Evolutionary conservation across 2,329 filamentous ascomycete genomes (phyloP), one percentile per base, ranked within the genome.

Genomic region (Aspergillus pseudotamarii): DNA sequence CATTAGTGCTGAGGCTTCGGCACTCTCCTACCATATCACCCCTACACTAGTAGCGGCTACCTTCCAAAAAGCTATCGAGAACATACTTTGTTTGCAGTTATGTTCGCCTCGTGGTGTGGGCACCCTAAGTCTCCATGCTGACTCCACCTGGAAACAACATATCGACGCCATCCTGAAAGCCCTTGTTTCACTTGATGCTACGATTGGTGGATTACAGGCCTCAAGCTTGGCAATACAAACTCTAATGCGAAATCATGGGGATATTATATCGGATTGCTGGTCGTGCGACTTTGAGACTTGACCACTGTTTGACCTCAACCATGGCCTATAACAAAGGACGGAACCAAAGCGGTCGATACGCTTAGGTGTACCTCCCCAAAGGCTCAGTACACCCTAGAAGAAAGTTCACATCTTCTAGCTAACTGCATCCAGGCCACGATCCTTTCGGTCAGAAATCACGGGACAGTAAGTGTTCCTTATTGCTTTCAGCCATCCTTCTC

Each of bases 201-300:
- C 71, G 0, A 60, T 72, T 36, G 69, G 70, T 14, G 70, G 71
- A 34, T 69, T 68, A 16, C 66, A 69, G 21, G 65, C 62, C 4
- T 58, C 58, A 8, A 55, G 46, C 2, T n/a, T 59, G 10, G 62
- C 63, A 3, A 50, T 70, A 12, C 46, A 50, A 41, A 48, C 14
- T 3, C 36, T 71, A 26, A 65, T 71, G 64, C 54, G 32, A 3
- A 55, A 56, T 23, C 58, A 70, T 57, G 69, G 68, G 4, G 67
- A 71, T 38, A 62, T 68, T 38, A 41, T 69, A 36, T 71, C 67
- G 4, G 70, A 72, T 30, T 71, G 66, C 38, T 71, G 69, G 70
- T 64, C 61, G 26, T 67, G 56, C 0, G 64, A 59, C 1, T 69
- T 63, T 43, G 53, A 61, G 1, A 66, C 64, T 19, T 69, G 21